Percentiles rank a stretch among this genome's conserved stretches.
These are phyloP conservation scores for Cryptosporidium meleagridis DNA, from an alignment of 169 alveolate genomes.

Conservation along the genomic window DNA sequence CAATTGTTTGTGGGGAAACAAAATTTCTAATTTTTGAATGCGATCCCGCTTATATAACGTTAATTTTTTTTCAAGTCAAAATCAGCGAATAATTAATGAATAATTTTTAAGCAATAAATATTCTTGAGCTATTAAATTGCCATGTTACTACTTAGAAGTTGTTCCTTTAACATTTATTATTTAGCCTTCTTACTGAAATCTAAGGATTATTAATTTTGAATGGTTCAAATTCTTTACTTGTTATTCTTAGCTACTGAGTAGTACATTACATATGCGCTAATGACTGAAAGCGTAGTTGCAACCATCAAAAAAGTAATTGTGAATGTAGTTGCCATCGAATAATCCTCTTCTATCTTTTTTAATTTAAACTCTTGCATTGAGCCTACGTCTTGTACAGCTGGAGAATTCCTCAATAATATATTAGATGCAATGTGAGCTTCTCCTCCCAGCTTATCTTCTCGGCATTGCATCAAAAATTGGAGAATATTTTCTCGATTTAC, in stretches of 20 bases:
- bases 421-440: slow-evolving; percentile 67
- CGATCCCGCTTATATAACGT: slow-evolving; percentile 9
- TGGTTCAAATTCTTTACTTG: slow-evolving; percentile 1
- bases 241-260: slow-evolving; percentile 10
- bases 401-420: slow-evolving; percentile 20
- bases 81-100: neutral
- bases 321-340: slow-evolving; percentile 60
- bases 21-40: neutral
- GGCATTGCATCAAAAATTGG: slow-evolving; percentile 35
- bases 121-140: too few species aligned
- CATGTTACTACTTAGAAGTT: neutral
- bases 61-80: neutral
- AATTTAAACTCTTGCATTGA: slow-evolving; percentile 14
- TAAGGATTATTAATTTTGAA: neutral
- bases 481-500: slow-evolving; percentile 29
- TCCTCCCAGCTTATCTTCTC: slow-evolving; percentile 69
- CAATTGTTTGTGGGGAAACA: slow-evolving; percentile 32
- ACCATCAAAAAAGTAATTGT: slow-evolving; percentile 56
- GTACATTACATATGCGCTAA: slow-evolving; percentile 49
- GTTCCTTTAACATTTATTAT: neutral
- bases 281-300: slow-evolving; percentile 68
- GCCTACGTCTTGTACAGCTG: neutral
- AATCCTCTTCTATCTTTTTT: slow-evolving; percentile 8
- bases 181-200: neutral
- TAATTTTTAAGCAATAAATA: neutral